Conservation (phyloP, 345 rosid genomes). For the Melastoma malabathricum region DNA sequence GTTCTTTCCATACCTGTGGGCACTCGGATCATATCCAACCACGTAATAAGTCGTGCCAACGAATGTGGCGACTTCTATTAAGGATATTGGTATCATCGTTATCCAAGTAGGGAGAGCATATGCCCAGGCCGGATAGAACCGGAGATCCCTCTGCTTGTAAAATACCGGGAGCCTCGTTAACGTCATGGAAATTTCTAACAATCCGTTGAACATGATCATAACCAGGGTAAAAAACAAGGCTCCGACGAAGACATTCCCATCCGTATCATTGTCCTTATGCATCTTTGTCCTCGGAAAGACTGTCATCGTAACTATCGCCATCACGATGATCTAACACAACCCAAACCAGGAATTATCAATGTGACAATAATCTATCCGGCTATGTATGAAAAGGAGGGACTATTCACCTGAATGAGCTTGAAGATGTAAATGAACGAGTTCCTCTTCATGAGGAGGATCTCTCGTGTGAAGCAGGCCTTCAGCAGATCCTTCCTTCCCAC, state of each 20-base stretch:
- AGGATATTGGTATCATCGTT: constrained; percentile 55
- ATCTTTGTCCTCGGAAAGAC: too few species aligned
- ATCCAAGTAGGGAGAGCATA: constrained; percentile 64
- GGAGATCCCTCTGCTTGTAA: constrained; percentile 43
- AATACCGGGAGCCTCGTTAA: constrained; percentile 38
- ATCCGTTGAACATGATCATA: constrained; percentile 25
- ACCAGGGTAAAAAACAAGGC: constrained; percentile 37
- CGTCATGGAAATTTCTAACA: constrained; percentile 39
- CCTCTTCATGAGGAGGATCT: constrained; percentile 51
- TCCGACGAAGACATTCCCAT: constrained; percentile 39
- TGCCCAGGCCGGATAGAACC: constrained; percentile 63
- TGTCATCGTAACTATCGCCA: too few species aligned
- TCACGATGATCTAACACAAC: too few species aligned
- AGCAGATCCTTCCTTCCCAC: constrained; percentile 46
- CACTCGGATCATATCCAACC: constrained; percentile 40
- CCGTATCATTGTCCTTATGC: too few species aligned
- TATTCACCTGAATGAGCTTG: constrained; percentile 39
- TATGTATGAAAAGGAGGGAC: neutral
- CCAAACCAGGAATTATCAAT: too few species aligned
- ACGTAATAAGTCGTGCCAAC: constrained; percentile 35
- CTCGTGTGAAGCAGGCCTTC: constrained; percentile 48
- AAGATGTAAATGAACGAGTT: constrained; percentile 38
- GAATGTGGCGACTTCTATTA: constrained; percentile 52
- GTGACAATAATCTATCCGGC: neutral
- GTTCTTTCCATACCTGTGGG: constrained; percentile 20